Evolutionary conservation across 805 yeast species (phyloP), one percentile per base, ranked within the genome.

Genomic region (Aciculoconidium aculeatum): DNA sequence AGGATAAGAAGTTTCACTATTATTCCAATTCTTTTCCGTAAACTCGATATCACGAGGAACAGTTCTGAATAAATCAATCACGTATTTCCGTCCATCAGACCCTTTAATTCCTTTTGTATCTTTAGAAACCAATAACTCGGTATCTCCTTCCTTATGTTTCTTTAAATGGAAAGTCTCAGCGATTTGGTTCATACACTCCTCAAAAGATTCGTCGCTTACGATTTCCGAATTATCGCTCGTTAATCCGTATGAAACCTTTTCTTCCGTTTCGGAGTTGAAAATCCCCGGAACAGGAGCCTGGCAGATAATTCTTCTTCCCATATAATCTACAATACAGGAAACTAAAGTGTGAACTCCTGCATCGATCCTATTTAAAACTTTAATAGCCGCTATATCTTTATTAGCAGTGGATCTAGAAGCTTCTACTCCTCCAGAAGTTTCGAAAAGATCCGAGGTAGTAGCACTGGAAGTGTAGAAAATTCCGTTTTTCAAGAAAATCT

Each of bases 261-360:
- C 53, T 27, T 61, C 69, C 16, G 63, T 59, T 21, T 58, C 70
- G 22, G 55, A 63, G 31, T 72, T 64, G 54, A 82, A 79, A 33
- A 82, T 75, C 36, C 97, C 97, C 10, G 98, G 98, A 24, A 90
- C 94, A 8, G 96, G 95, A 9, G 95, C 84, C 62, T 90, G 97
- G 53, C 94, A 85, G 21, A 90, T 70, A 20, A 90, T 66, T 54
- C 97, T 74, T 46, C 76, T 80, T 37, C 97, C 98, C 49, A 83
- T 77, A 59, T 75, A 90, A 55, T 90, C 97, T 32, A 90, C 84
- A 35, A 87, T 70, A n/a, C 88, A 70, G 4, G 96, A 83, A 44
- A 84, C 73, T 36, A 90, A 65, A 29, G 80, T 79, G 47, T 76
- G 73, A 21, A 87, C 65, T 25, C 78, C 84, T 18, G 75, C 49